Evolutionary conservation across 2,329 filamentous ascomycete species (phyloP).

Genomic region (Hyphodiscus sp.): DNA sequence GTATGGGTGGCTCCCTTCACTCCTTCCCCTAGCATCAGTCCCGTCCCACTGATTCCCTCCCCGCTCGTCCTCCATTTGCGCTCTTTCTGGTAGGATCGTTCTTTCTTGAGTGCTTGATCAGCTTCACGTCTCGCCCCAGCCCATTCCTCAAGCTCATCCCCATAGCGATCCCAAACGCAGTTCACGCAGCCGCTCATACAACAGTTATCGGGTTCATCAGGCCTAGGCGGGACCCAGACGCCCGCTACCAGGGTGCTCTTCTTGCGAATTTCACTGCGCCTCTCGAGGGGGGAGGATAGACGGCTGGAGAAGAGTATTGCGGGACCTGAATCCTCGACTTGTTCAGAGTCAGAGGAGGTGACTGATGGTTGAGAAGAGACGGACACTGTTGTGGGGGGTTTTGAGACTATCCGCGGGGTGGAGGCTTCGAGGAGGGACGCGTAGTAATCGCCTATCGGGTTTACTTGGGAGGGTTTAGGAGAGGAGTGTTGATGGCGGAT

Average conservation of each 20-base stretch:
- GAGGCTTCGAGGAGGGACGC: constrained; percentile 46
- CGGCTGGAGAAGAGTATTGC: constrained; percentile 77
- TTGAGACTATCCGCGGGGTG: constrained; percentile 18
- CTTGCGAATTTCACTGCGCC: constrained; percentile 51
- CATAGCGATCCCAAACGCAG: constrained; percentile 89
- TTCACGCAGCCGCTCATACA: constrained; percentile 99
- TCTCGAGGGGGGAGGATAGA: constrained; percentile 66
- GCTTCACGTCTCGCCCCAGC: constrained; percentile 59
- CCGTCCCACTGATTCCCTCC: constrained; percentile 24
- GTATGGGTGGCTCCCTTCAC: constrained; percentile 32
- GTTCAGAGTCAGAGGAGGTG: neutral
- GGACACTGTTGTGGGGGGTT: constrained; percentile 18
- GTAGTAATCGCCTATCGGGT: constrained; percentile 53
- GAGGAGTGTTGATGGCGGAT: constrained; percentile 9
- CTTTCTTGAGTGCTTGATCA: constrained; percentile 42
- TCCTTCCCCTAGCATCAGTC: constrained; percentile 22
- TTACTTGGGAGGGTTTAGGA: constrained; percentile 25
- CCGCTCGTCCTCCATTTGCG: constrained; percentile 20
- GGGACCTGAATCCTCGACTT: constrained; percentile 35
- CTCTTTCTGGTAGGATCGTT: constrained; percentile 20
- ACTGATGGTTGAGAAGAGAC: constrained; percentile 11
- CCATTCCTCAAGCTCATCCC: constrained; percentile 92
- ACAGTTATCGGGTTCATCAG: constrained; percentile 92
- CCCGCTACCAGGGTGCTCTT: constrained; percentile 66
- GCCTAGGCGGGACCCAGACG: constrained; percentile 73